Conservation (phyloP, 805 yeast genomes). For the Saturnispora sekii region DNA sequence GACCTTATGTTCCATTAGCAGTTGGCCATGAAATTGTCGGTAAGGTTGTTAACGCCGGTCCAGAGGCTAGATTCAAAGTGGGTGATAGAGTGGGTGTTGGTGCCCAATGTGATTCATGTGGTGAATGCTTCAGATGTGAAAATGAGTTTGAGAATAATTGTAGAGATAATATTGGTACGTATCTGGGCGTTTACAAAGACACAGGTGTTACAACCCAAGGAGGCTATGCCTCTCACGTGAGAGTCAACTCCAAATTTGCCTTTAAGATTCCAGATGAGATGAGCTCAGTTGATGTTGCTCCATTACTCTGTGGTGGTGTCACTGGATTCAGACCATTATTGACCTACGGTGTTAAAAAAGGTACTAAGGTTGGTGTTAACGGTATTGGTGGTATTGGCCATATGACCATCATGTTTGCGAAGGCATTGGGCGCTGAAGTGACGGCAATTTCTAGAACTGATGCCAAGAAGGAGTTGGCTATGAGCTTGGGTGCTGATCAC, state of each 20-base stretch:
- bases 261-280: constrained; percentile 40
- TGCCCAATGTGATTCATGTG: constrained; percentile 33
- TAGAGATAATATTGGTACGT: constrained; percentile 38
- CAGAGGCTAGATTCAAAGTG: constrained; percentile 25
- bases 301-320: constrained; percentile 48
- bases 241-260: constrained; percentile 35
- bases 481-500: constrained; percentile 42
- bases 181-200: constrained; percentile 34
- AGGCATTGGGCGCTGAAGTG: constrained; percentile 53
- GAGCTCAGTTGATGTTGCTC: constrained; percentile 36
- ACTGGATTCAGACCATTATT: constrained; percentile 43
- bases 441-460: constrained; percentile 44
- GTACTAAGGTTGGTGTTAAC: constrained; percentile 40
- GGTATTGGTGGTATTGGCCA: constrained; percentile 42
- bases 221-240: constrained; percentile 41
- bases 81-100: constrained; percentile 48
- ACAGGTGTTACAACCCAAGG: constrained; percentile 39
- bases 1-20: constrained; percentile 13
- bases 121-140: constrained; percentile 32
- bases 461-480: constrained; percentile 40
- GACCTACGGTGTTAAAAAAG: constrained; percentile 35
- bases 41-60: constrained; percentile 31
- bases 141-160: constrained; percentile 40
- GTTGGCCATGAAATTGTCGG: constrained; percentile 44
- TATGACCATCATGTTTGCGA: constrained; percentile 41